Evolutionary conservation across 306 rosid genomes (phyloP).

Genomic region (Rosa multiflora): DNA sequence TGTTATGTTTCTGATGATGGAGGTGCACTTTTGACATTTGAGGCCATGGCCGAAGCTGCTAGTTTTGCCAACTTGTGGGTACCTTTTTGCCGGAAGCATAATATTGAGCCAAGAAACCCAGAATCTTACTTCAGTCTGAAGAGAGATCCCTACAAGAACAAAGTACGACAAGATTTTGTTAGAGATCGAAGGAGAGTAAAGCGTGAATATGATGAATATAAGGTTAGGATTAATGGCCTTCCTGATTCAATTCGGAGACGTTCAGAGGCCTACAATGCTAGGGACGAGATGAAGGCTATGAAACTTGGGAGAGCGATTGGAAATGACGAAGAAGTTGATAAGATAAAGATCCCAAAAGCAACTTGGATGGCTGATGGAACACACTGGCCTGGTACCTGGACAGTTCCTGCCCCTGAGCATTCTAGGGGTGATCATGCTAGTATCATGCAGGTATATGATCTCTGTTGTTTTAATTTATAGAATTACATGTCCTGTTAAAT

Average conservation of each 20-base stretch:
- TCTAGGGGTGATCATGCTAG: constrained; percentile 83
- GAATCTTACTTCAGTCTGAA: constrained; percentile 64
- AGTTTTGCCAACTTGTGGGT: constrained; percentile 84
- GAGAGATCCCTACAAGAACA: constrained; percentile 73
- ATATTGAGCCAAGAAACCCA: constrained; percentile 77
- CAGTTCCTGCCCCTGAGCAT: constrained; percentile 45
- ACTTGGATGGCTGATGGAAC: constrained; percentile 83
- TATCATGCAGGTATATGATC: constrained; percentile 58
- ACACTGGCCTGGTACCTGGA: constrained; percentile 89
- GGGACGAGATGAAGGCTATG: constrained; percentile 66
- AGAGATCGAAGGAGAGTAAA: constrained; percentile 73
- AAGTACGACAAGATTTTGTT: constrained; percentile 71
- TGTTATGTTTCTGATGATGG: constrained; percentile 90
- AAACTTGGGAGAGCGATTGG: constrained; percentile 47
- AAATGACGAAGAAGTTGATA: constrained; percentile 50
- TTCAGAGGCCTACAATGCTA: constrained; percentile 64
- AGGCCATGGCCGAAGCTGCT: constrained; percentile 90
- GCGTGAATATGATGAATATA: constrained; percentile 82
- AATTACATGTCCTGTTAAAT: neutral
- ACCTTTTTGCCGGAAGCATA: constrained; percentile 77
- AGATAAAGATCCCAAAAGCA: constrained; percentile 53
- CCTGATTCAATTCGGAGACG: constrained; percentile 78
- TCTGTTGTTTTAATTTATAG: neutral
- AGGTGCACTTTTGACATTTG: constrained; percentile 75
- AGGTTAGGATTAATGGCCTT: constrained; percentile 71